Percentiles rank a stretch among this genome's conserved stretches.
phyloP scores from a whole-genome alignment of 257 asterid species.

The Lycium ferocissimum region DNA sequence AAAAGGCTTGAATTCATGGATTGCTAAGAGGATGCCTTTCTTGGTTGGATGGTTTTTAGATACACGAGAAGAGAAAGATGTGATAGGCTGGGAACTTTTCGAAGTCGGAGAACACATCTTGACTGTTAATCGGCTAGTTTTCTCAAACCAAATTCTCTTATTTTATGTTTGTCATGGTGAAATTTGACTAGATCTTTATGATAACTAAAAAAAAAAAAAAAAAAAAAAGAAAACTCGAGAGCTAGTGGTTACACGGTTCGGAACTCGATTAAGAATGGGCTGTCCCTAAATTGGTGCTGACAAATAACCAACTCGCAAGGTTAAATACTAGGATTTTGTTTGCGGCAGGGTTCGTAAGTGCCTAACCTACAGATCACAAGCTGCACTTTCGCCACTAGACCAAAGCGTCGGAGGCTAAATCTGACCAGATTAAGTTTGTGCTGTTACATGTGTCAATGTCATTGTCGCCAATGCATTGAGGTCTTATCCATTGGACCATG shows the following conservation, averaged over 20 bases:
- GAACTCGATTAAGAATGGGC: neutral
- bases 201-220: neutral
- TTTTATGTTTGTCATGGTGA: neutral
- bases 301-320: neutral
- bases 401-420: neutral
- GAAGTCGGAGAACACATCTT: neutral
- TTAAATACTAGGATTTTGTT: neutral
- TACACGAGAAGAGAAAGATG: neutral
- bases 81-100: neutral
- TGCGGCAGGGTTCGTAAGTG: neutral
- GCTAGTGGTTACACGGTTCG: neutral
- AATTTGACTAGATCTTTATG: neutral
- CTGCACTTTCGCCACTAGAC: conserved; percentile 3
- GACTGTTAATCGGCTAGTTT: neutral
- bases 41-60: neutral
- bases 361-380: conserved; percentile 1
- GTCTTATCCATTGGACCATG: neutral
- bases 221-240: neutral
- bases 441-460: neutral
- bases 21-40: neutral
- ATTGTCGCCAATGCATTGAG: neutral
- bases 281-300: neutral
- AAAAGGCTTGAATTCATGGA: neutral
- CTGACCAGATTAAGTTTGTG: neutral
- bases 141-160: neutral